Evolutionary conservation across 768 basidiomycete species (phyloP), one percentile per base, ranked within the genome.

Genomic region (Cubamyces lactineus): DNA sequence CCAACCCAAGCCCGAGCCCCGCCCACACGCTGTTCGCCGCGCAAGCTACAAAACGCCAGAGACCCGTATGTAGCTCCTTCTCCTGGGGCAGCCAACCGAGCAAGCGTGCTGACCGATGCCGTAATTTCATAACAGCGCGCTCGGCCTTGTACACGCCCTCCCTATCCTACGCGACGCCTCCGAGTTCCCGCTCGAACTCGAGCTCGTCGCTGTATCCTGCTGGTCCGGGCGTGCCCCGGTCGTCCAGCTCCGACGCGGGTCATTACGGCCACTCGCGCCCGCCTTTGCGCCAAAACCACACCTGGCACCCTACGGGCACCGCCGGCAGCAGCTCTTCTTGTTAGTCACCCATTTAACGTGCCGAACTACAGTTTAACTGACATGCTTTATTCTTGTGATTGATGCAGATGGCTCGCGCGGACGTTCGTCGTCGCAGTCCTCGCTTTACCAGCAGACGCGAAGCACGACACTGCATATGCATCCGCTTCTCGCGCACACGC

Each of bases 401-500:
- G 53, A 26, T 23, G 34, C 23, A 72, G 71, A 66, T 45, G 71
- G 71, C 55, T 70, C 69, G 38, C 66, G 64, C 59, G 68, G 40
- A 62, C 69, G 57, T 63, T 67, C 71, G 45, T 52, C 51, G 21
- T 57, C 66, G 58, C 62, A 63, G 63, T 56, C 65, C 45, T 57
- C 67, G 62, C 45, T 64, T 56, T 45, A 67, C 45, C 70, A 70
- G 65, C 67, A 79, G 67, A 65, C 70, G 24, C 70, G 67, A 57
- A 72, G 74, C 16, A 66, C 69, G 5, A 72, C 79, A 42, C 69
- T 84, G 24, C 80, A 84, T 68, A 84, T 88, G 81, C 87, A 88
- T 67, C 87, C 87, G 5, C 73, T 88, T 0, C 78, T 88, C 51
- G 84, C 86, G 3, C 78, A 80, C 53, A 82, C 82, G 26, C 80